A percentile compares a stretch with the other conserved stretches of the same genome.
Conservation (phyloP, 805 yeast species). For the Brettanomyces anomalus region DNA sequence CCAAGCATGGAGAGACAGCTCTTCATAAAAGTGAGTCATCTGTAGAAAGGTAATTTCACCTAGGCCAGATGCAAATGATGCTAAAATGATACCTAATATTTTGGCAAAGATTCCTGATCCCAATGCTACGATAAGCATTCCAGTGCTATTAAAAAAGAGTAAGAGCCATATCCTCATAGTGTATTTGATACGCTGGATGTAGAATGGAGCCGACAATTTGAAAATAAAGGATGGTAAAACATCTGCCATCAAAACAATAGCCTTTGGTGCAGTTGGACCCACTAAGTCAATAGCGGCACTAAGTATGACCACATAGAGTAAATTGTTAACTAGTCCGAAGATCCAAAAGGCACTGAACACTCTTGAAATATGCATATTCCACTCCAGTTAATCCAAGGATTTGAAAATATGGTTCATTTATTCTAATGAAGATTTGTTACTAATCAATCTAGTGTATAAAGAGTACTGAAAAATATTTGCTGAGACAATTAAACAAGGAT, state of each 20-base stretch:
- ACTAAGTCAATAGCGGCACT: conserved; percentile 91
- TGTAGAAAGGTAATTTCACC: conserved; percentile 89
- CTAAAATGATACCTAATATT: conserved; percentile 64
- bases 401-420: too few species aligned
- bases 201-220: conserved; percentile 72
- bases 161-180: conserved; percentile 40
- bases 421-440: too few species aligned
- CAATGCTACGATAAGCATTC: conserved; percentile 65
- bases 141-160: conserved; percentile 51
- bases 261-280: conserved; percentile 77
- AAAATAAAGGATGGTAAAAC: conserved; percentile 72
- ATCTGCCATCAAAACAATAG: conserved; percentile 76
- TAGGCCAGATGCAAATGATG: conserved; percentile 78
- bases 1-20: conserved; percentile 66
- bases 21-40: conserved; percentile 67
- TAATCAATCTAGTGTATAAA: too few species aligned
- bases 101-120: conserved; percentile 29
- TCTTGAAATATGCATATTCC: neutral
- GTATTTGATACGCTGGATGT: conserved; percentile 60
- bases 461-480: too few species aligned
- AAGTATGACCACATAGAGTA: conserved; percentile 81
- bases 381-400: too few species aligned
- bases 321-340: conserved; percentile 82
- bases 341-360: conserved; percentile 47
- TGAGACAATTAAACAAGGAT: too few species aligned